Base-by-base conservation (phyloP, 495 filamentous ascomycete species). In the Cercophora scortea region DNA sequence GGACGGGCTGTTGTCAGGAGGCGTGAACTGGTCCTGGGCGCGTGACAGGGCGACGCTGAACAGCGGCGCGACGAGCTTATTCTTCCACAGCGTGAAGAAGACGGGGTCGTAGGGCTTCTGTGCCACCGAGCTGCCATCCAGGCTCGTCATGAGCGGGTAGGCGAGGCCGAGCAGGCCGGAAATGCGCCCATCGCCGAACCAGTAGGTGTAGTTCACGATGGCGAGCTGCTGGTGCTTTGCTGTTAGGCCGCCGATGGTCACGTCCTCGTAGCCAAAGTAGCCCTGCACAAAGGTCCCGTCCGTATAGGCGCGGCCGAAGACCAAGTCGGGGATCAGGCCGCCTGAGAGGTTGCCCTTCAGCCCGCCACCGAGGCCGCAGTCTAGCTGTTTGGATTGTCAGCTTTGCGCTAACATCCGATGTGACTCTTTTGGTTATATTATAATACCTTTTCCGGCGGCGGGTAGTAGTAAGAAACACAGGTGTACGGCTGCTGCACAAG, bases 91-190 rank as follows among this genome's bases (percentile, higher is more conserved):
- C 34, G 59, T 78, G 9, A 66, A 75, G 50, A 85, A 72, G n/a
- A 85, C 61, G 0, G 81, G 79, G 47, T 68, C 70, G 64, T 84
- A 84, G 1, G 56, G 25, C 12, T 51, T 52, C 41, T 58, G 66
- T 49, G 50, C 72, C 42, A 58, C 47, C 12, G 45, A 19, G 1
- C 51, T 16, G 3, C 59, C 61, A 46, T 63, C 47, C 25, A 65
- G 42, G 36, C 54, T 65, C 53, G 50, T 71, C 67, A 81, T 55
- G 7, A 68, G 65, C 12, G 80, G 81, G 55, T 83, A 86, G 0
- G 71, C 78, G 15, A 87, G 69, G 5, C 83, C 82, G 5, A 86
- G 59, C 13, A 86, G 58, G 3, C 84, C 83, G 35, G 70, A 71
- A 0, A 70, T 70, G 3, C 40, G 42, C 9, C 59, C 69, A 52